A percentile compares a stretch with the other conserved stretches of the same genome.
Conservation (phyloP, 805 yeast species). For the Pichia membranifaciens region DNA sequence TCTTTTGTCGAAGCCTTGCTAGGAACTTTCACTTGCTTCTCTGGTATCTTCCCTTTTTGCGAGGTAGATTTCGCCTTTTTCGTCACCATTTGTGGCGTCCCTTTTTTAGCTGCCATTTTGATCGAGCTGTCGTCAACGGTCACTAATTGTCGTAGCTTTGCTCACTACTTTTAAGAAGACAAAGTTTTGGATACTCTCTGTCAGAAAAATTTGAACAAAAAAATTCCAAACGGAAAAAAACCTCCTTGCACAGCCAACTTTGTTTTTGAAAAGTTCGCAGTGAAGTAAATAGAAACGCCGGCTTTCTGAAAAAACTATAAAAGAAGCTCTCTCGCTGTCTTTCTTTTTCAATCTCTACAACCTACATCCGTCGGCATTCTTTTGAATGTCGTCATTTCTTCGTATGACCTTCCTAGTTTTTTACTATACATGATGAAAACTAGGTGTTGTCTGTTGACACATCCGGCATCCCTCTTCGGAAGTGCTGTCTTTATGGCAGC, state of each 20-base stretch:
- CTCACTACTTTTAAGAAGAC: too few species aligned
- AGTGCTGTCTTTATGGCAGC: conserved; percentile 13
- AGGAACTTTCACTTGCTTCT: too few species aligned
- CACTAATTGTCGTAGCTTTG: too few species aligned
- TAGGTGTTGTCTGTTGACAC: conserved; percentile 42
- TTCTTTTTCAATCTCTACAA: background rate
- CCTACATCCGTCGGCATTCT: conserved; percentile 9
- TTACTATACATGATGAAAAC: conserved; percentile 53
- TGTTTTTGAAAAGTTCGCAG: background rate
- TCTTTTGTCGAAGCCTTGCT: too few species aligned
- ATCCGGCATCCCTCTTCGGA: conserved; percentile 29
- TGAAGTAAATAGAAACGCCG: background rate
- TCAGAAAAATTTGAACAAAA: too few species aligned
- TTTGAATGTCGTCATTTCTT: conserved; percentile 11
- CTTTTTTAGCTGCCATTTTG: background rate
- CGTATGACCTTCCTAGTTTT: conserved; percentile 64
- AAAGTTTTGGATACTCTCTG: too few species aligned
- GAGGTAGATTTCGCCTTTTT: background rate
- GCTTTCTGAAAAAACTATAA: conserved; percentile 2
- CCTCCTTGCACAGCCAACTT: conserved; percentile 12
- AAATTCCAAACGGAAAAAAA: too few species aligned
- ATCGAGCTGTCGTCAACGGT: too few species aligned
- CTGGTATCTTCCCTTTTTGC: background rate
- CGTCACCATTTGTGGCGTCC: background rate
- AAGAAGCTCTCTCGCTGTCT: background rate